Conservation (phyloP, 2,329 filamentous ascomycete species). For the Geosmithia morbida region DNA sequence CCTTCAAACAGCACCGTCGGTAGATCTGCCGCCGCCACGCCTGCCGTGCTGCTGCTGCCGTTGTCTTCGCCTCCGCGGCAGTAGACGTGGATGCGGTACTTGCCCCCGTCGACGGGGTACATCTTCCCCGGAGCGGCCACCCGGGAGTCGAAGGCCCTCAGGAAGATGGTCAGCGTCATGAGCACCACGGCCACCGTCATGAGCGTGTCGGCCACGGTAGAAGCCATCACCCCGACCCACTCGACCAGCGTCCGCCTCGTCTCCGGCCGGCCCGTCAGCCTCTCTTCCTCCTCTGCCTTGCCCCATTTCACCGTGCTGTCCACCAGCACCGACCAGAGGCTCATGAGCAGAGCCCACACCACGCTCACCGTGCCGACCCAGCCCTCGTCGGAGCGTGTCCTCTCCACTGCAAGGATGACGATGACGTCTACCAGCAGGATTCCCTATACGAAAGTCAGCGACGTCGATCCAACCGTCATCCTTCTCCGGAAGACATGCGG, state of each 20-base stretch:
- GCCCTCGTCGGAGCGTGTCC: conserved; percentile 69
- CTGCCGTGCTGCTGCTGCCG: conserved; percentile 18
- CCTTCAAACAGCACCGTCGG: conserved; percentile 80
- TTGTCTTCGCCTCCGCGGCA: conserved; percentile 49
- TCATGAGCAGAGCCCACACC: conserved; percentile 65
- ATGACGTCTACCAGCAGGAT: conserved; percentile 50
- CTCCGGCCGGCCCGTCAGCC: conserved; percentile 79
- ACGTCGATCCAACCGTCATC: conserved; percentile 1
- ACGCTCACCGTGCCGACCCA: conserved; percentile 84
- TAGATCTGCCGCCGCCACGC: conserved; percentile 33
- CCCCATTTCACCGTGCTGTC: conserved; percentile 83
- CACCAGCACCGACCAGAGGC: conserved; percentile 62
- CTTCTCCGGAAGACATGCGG: conserved; percentile 6
- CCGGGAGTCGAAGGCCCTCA: conserved; percentile 67
- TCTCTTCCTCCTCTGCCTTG: conserved; percentile 83
- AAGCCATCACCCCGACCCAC: conserved; percentile 68
- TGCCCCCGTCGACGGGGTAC: conserved; percentile 68
- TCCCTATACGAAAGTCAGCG: conserved; percentile 8
- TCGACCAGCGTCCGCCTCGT: conserved; percentile 68
- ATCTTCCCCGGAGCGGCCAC: conserved; percentile 59
- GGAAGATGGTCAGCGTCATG: conserved; percentile 63
- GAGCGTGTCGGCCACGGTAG: conserved; percentile 55
- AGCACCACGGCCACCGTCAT: conserved; percentile 58
- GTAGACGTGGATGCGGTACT: conserved; percentile 76
- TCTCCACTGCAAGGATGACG: conserved; percentile 61